Conservation (phyloP, 345 rosid genomes). For the Populus alba region DNA sequence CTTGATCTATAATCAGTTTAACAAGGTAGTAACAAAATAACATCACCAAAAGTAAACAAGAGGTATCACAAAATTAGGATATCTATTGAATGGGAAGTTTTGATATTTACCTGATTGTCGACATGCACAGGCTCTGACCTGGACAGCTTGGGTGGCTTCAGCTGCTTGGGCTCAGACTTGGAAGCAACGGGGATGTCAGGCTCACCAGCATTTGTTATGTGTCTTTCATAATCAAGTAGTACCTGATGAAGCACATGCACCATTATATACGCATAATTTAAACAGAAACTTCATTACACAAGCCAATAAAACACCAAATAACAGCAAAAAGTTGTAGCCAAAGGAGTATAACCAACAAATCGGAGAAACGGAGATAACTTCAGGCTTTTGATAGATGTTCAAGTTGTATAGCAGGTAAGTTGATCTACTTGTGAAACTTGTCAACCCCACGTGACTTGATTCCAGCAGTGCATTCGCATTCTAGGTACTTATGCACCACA, state of each 20-base stretch:
- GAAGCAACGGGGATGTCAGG: conserved; percentile 46
- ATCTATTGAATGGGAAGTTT: neutral
- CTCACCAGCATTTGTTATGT: conserved; percentile 61
- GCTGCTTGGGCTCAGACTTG: conserved; percentile 43
- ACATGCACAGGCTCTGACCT: conserved; percentile 41
- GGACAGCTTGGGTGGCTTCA: neutral
- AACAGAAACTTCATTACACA: neutral
- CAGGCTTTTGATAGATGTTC: neutral
- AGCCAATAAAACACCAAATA: neutral
- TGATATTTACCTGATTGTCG: conserved; percentile 56
- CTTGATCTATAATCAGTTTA: neutral
- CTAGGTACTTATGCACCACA: neutral
- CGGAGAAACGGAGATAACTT: neutral
- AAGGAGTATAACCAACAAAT: neutral
- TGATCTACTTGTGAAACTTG: neutral
- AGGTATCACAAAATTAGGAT: neutral
- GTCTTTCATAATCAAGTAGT: conserved; percentile 89
- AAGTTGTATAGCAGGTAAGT: neutral
- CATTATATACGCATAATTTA: neutral
- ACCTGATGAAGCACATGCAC: conserved; percentile 43
- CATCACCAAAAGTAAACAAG: conserved; percentile 4
- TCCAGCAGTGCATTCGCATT: neutral
- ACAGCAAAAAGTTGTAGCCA: neutral
- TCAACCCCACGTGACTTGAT: neutral
- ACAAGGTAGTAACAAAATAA: neutral